phyloP scores from a whole-genome alignment of 2,329 filamentous ascomycete species.

The Arthroderma sp. region DNA sequence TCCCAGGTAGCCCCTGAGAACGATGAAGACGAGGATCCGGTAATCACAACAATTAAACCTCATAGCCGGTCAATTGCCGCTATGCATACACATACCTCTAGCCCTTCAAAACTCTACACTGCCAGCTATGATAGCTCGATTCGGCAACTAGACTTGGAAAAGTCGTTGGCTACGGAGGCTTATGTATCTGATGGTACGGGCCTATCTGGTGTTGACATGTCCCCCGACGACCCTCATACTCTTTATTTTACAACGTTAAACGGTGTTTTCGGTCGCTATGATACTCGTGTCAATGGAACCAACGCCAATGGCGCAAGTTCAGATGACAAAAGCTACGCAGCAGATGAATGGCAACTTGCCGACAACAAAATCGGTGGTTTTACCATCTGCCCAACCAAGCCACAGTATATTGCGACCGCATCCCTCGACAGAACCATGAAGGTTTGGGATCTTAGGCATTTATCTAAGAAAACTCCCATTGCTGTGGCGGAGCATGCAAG shows the following conservation, averaged over 20 bases:
- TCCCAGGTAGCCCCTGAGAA: conserved; percentile 55
- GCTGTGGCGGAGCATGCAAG: conserved; percentile 73
- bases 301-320: neutral
- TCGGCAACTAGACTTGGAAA: conserved; percentile 69
- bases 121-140: conserved; percentile 91
- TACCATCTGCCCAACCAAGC: conserved; percentile 63
- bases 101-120: conserved; percentile 65
- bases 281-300: conserved; percentile 46
- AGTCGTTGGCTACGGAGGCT: conserved; percentile 65
- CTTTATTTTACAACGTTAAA: conserved; percentile 81
- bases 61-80: conserved; percentile 80
- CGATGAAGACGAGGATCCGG: conserved; percentile 56
- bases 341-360: conserved; percentile 61
- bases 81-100: conserved; percentile 63
- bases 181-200: conserved; percentile 74
- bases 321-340: conserved; percentile 35
- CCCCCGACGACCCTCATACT: conserved; percentile 54
- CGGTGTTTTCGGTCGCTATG: conserved; percentile 68
- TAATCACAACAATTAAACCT: conserved; percentile 80
- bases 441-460: conserved; percentile 79
- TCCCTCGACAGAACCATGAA: conserved; percentile 81
- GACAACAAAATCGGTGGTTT: conserved; percentile 97
- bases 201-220: conserved; percentile 74
- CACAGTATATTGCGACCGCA: conserved; percentile 77
- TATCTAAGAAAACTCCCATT: conserved; percentile 52